A percentile compares a stretch with the other conserved stretches of the same genome.
Conservation (phyloP, 179 eudicot genomes). For the Silene coronaria region DNA sequence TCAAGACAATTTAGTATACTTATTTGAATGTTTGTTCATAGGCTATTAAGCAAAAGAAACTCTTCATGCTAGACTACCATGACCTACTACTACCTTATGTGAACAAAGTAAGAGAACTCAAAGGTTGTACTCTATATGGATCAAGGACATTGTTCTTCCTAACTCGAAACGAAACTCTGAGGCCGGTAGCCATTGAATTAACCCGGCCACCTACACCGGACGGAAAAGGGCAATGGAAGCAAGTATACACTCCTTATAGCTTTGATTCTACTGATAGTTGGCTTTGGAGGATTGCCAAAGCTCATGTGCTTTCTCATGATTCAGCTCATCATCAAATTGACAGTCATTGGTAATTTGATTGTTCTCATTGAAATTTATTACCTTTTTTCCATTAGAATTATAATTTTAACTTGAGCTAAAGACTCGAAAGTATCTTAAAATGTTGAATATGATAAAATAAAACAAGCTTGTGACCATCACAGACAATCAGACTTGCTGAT, state of each 20-base stretch:
- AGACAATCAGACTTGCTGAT: too few species aligned
- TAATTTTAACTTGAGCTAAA: too few species aligned
- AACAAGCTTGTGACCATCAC: too few species aligned
- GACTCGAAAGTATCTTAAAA: too few species aligned
- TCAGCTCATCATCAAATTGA: conserved; percentile 43
- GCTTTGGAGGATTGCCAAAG: conserved; percentile 49
- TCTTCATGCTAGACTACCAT: conserved; percentile 43
- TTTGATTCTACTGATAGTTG: conserved; percentile 27
- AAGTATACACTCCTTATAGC: conserved; percentile 32
- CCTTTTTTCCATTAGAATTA: too few species aligned
- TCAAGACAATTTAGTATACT: too few species aligned
- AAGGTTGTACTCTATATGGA: conserved; percentile 40
- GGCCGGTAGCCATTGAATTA: conserved; percentile 40
- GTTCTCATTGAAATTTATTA: too few species aligned
- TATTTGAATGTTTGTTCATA: background rate
- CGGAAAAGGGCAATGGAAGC: conserved; percentile 42
- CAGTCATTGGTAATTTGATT: conserved; percentile 37
- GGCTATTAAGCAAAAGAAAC: conserved; percentile 35
- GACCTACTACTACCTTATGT: conserved; percentile 40
- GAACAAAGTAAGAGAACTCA: conserved; percentile 37
- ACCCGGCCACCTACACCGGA: conserved; percentile 30
- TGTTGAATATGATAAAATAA: too few species aligned
- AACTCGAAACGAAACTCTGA: conserved; percentile 21
- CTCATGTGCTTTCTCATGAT: conserved; percentile 48
- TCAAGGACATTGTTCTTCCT: conserved; percentile 43